Evolutionary conservation across 768 basidiomycete genomes (phyloP), one percentile per base, ranked within the genome.

Genomic region (Termitomyces bulborhizus): DNA sequence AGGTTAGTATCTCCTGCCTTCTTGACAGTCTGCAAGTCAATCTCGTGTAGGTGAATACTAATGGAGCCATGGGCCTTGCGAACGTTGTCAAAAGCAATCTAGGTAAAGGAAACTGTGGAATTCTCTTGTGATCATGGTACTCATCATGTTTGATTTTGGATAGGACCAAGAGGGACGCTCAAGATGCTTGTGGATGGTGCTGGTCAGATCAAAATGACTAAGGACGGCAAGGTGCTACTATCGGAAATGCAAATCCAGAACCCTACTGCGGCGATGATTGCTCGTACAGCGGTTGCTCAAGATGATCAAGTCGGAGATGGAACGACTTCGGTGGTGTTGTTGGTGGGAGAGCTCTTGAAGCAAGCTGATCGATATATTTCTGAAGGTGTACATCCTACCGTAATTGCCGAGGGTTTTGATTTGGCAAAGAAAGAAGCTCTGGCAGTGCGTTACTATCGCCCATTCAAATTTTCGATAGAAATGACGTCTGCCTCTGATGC

Each of bases 181-280:
- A 99, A 99, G 79, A 98, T 99, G 96, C 85, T 99, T 51, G 97
- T 99, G 42, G 97, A 98, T 71, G 97, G 97, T 54, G 80, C 95
- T 13, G 97, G 97, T 9, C 91, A 94, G 74, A 95, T 99, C 71
- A 99, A 98, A 81, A 95, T 99, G 91, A 98, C 97, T 60, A 99
- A 98, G 78, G 97, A 98, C 66, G 97, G 97, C 60, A 99, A 99
- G 75, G 96, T 98, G 41, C 74, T 99, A 54, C 79, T 99, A 56
- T 96, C 94, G 41, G 97, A 99, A 76, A 99, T 99, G 97, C 97
- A 98, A 75, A 99, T 99, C 63, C 90, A 92, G 73, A 98, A 99
- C 70, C 97, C 97, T 31, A 98, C 97, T 3, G 97, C 97, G 16
- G 95, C 97, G 32, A 96, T 99, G 93, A 93, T 99, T 66, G 97